Evolutionary conservation across 257 asterid species (phyloP).

Genomic region (Nicotiana sylvestris): DNA sequence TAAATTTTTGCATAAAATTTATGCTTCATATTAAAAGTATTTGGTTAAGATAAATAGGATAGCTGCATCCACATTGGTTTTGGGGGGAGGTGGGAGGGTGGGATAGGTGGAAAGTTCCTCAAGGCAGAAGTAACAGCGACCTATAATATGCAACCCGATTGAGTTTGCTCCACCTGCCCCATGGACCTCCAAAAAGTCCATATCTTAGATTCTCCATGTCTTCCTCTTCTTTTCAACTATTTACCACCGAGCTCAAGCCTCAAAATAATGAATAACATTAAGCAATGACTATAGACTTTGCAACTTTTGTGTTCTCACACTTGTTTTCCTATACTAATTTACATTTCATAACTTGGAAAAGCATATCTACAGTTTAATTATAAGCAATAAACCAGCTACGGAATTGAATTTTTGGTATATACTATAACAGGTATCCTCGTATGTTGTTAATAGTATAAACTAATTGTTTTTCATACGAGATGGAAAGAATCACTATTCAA

Average conservation of each 20-base stretch:
- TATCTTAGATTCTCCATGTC: slow-evolving; percentile 44
- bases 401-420: background rate
- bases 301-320: background rate
- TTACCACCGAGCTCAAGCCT: background rate
- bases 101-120: background rate
- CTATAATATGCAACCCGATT: background rate
- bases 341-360: background rate
- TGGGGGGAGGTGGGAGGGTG: too few species aligned
- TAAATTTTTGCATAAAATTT: too few species aligned
- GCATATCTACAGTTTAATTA: background rate
- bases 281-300: background rate
- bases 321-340: background rate
- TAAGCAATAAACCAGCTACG: background rate
- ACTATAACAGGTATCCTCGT: background rate
- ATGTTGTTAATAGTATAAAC: too few species aligned
- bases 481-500: too few species aligned
- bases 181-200: slow-evolving; percentile 20
- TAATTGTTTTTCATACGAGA: background rate
- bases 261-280: background rate
- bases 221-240: slow-evolving; percentile 22
- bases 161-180: background rate
- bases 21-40: too few species aligned
- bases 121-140: background rate
- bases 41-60: too few species aligned
- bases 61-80: too few species aligned